A percentile compares a stretch with the other conserved stretches of the same genome.
Conservation (phyloP, 495 filamentous ascomycete genomes). For the Neurospora sp. region DNA sequence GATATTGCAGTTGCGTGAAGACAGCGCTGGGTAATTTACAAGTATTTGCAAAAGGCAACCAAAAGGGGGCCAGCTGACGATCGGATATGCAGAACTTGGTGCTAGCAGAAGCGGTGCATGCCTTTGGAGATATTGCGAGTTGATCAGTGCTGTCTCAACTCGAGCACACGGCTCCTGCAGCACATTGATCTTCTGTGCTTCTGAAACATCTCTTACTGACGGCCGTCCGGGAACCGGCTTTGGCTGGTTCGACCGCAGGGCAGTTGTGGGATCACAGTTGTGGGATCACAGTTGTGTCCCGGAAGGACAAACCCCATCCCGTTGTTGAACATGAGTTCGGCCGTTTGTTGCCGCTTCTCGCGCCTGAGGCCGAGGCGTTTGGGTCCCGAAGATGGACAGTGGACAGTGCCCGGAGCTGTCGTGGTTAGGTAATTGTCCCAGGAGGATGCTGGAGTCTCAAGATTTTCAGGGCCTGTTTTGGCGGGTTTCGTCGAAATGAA, state of each 20-base stretch:
- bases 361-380: not conserved
- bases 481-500: not conserved
- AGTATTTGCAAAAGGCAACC: not conserved
- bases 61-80: not conserved
- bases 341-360: not conserved
- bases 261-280: not conserved
- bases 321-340: not conserved
- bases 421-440: not conserved
- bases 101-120: not conserved
- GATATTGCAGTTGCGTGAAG: not conserved
- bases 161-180: not conserved
- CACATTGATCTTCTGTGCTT: not conserved
- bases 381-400: not conserved
- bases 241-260: not conserved
- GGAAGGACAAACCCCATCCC: not conserved
- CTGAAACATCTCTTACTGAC: not conserved
- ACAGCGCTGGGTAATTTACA: not conserved
- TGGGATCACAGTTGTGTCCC: not conserved
- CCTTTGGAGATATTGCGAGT: not conserved
- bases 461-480: not conserved
- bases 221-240: not conserved
- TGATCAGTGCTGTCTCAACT: not conserved
- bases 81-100: not conserved
- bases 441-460: not conserved
- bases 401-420: not conserved